phyloP scores from a whole-genome alignment of 495 filamentous ascomycete species.

The Neurospora intermedia region DNA sequence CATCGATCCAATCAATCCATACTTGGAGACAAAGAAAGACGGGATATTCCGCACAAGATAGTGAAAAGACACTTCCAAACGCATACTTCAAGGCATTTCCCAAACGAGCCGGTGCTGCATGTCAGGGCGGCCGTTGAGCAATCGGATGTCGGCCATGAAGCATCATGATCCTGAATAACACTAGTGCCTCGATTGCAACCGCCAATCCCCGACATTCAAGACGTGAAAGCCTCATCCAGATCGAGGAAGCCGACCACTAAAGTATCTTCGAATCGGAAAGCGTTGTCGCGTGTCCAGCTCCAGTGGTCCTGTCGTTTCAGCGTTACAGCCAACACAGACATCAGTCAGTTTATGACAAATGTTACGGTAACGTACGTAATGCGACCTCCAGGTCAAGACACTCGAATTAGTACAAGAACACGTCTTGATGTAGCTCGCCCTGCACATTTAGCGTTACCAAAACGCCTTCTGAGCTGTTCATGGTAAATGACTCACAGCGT shows the following conservation, averaged over 20 bases:
- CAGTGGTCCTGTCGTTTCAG: background rate
- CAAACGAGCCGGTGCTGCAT: background rate
- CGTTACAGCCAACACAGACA: background rate
- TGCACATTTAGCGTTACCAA: background rate
- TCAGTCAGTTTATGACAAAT: background rate
- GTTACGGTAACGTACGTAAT: background rate
- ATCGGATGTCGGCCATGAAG: background rate
- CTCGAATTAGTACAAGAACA: background rate
- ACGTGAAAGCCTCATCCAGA: background rate
- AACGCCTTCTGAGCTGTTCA: background rate
- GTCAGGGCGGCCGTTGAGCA: background rate
- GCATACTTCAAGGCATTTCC: background rate
- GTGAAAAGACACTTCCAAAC: background rate
- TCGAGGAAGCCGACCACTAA: background rate
- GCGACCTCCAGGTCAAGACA: background rate
- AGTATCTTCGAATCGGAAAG: too few relatives aligned
- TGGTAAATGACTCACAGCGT: background rate
- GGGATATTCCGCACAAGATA: too few relatives aligned
- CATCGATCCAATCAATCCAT: background rate
- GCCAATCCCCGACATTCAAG: background rate
- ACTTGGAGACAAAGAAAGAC: background rate
- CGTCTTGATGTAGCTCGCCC: background rate
- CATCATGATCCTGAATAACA: background rate
- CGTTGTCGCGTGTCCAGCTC: too few relatives aligned
- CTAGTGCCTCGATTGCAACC: background rate